Conservation (phyloP, 1,284 basidiomycete species). For the Marasmius sp. region DNA sequence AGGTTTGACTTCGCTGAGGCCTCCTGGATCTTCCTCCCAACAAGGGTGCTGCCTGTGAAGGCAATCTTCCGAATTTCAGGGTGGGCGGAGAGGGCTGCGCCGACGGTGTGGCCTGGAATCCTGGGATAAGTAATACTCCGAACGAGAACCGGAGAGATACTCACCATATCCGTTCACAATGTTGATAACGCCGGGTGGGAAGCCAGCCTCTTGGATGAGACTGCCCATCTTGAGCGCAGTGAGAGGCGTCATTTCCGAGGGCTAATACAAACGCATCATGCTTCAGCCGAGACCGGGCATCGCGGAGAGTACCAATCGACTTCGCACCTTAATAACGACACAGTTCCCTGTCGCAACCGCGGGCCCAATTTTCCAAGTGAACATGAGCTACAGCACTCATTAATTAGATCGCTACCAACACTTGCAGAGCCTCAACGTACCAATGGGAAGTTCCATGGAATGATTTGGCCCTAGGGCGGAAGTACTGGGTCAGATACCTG, state of each 20-base stretch:
- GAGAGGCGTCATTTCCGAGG: neutral
- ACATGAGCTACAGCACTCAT: neutral
- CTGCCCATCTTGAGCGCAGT: neutral
- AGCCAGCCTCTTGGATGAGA: neutral
- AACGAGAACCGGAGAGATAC: neutral
- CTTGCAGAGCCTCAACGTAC: conserved; percentile 3
- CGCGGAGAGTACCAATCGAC: neutral
- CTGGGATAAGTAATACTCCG: neutral
- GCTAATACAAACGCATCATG: neutral
- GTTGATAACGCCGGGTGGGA: conserved; percentile 43
- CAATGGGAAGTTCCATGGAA: conserved; percentile 21
- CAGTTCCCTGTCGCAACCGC: conserved; percentile 1
- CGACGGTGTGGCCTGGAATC: conserved; percentile 47
- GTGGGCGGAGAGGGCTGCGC: conserved; percentile 44
- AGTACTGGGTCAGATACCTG: neutral
- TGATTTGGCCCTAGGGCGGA: conserved; percentile 11
- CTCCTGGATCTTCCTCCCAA: conserved; percentile 45
- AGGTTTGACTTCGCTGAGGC: conserved; percentile 37
- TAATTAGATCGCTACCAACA: too few species aligned
- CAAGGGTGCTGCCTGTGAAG: conserved; percentile 35
- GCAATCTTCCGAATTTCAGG: conserved; percentile 26
- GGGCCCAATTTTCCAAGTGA: neutral
- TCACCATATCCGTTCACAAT: conserved; percentile 59
- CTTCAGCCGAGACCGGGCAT: neutral
- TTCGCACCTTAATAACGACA: neutral